phyloP scores from a whole-genome alignment of 768 basidiomycete genomes.

The Pulveroboletus sp. region DNA sequence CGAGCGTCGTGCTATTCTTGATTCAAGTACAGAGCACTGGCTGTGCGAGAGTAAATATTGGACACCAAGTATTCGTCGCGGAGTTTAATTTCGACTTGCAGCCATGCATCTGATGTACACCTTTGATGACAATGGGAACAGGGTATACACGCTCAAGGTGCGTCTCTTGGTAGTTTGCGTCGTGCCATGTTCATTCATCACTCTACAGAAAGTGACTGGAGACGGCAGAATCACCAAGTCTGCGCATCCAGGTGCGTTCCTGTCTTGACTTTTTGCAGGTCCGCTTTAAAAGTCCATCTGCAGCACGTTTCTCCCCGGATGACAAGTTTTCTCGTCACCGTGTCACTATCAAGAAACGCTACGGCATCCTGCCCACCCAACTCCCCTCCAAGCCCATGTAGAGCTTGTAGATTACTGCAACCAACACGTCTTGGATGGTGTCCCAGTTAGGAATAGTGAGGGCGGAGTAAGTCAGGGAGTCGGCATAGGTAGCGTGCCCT shows the following conservation, averaged over 20 bases:
- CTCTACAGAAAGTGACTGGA: conserved; percentile 73
- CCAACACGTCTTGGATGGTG: too few species aligned
- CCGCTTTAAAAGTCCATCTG: neutral
- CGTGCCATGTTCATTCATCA: conserved; percentile 2
- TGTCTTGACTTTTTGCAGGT: neutral
- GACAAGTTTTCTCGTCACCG: conserved; percentile 99
- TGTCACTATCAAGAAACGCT: conserved; percentile 94
- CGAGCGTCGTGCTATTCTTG: too few species aligned
- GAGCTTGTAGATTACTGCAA: conserved; percentile 8
- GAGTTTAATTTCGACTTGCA: conserved; percentile 12
- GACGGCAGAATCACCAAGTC: conserved; percentile 86
- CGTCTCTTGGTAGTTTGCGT: conserved; percentile 9
- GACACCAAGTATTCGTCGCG: conserved; percentile 1
- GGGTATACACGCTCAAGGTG: conserved; percentile 92
- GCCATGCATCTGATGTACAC: conserved; percentile 98
- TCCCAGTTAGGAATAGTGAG: too few species aligned
- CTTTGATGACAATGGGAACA: conserved; percentile 66
- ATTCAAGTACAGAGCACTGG: too few species aligned
- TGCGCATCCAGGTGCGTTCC: conserved; percentile 83
- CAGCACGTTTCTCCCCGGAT: conserved; percentile 97
- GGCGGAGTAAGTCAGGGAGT: too few species aligned
- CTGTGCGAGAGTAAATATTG: too few species aligned
- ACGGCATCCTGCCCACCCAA: conserved; percentile 84
- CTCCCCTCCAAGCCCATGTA: conserved; percentile 85
- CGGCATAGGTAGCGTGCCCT: too few species aligned